These are phyloP conservation scores for Cicer arietinum DNA, from an alignment of 306 rosid genomes.

Conservation along the genomic window DNA sequence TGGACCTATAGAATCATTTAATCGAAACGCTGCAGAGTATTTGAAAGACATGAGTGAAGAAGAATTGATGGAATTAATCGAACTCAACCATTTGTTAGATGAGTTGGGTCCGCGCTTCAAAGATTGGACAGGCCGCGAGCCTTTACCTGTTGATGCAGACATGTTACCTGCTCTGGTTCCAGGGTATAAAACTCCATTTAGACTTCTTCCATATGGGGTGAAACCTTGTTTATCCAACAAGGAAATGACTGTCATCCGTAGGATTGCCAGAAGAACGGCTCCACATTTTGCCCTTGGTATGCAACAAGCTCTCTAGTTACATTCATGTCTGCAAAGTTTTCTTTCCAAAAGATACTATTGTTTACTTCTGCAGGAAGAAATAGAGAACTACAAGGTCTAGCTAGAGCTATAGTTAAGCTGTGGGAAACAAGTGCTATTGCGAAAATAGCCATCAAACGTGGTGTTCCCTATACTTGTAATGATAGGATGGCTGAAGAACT, in stretches of 20 bases:
- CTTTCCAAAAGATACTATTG: slow-evolving; percentile 31
- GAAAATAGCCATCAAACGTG: slow-evolving; percentile 97
- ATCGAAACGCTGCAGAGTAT: slow-evolving; percentile 49
- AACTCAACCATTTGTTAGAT: slow-evolving; percentile 76
- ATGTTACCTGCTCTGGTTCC: slow-evolving; percentile 70
- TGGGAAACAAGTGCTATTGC: slow-evolving; percentile 90
- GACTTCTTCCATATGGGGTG: slow-evolving; percentile 82
- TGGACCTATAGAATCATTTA: slow-evolving; percentile 43
- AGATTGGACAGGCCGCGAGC: slow-evolving; percentile 92
- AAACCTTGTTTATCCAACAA: slow-evolving; percentile 60
- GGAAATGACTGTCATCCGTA: slow-evolving; percentile 73
- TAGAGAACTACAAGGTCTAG: slow-evolving; percentile 94
- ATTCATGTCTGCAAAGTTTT: slow-evolving; percentile 28
- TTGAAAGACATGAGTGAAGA: slow-evolving; percentile 61
- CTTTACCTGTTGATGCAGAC: slow-evolving; percentile 95
- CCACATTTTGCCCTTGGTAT: slow-evolving; percentile 97
- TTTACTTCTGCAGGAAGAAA: slow-evolving; percentile 69
- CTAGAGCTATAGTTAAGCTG: slow-evolving; percentile 78
- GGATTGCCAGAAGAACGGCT: slow-evolving; percentile 75
- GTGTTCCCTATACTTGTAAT: slow-evolving; percentile 75
- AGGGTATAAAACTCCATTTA: slow-evolving; percentile 73
- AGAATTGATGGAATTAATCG: slow-evolving; percentile 66
- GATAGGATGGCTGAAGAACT: slow-evolving; percentile 97
- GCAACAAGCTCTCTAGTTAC: slow-evolving; percentile 43
- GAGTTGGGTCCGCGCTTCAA: slow-evolving; percentile 84